Conservation (phyloP, 2,329 filamentous ascomycete genomes). For the Neofusicoccum laricinum region DNA sequence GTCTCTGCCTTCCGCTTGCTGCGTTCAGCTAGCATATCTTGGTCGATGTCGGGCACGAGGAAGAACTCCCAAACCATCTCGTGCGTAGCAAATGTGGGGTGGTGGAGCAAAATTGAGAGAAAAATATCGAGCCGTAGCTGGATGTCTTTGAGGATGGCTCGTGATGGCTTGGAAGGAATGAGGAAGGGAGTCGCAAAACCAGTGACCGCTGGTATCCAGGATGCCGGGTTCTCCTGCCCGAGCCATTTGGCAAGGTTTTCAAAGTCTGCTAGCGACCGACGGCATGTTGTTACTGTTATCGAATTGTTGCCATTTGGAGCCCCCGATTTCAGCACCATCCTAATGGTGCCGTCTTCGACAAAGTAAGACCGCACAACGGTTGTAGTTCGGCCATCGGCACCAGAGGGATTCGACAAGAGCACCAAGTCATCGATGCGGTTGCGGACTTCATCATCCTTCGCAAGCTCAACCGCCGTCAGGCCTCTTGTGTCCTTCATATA, state of each 20-base stretch:
- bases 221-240: constrained; percentile 85
- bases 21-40: constrained; percentile 84
- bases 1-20: constrained; percentile 83
- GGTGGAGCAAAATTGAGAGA: constrained; percentile 77
- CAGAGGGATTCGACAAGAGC: constrained; percentile 66
- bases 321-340: constrained; percentile 90
- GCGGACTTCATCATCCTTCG: constrained; percentile 95
- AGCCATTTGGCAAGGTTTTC: constrained; percentile 84
- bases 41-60: constrained; percentile 88
- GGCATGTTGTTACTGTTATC: constrained; percentile 92
- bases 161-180: constrained; percentile 85
- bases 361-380: constrained; percentile 95
- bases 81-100: constrained; percentile 91
- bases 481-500: constrained; percentile 81
- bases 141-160: constrained; percentile 80
- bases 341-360: constrained; percentile 90
- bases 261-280: constrained; percentile 83
- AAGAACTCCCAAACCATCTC: constrained; percentile 99
- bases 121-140: constrained; percentile 86
- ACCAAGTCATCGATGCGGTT: constrained; percentile 95
- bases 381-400: constrained; percentile 76
- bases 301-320: constrained; percentile 77
- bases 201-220: constrained; percentile 81
- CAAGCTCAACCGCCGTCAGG: constrained; percentile 89
- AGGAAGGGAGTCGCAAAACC: constrained; percentile 85